Base-by-base conservation (phyloP, 148 eudicot genomes). In the Vaccinium vitisidaea region DNA sequence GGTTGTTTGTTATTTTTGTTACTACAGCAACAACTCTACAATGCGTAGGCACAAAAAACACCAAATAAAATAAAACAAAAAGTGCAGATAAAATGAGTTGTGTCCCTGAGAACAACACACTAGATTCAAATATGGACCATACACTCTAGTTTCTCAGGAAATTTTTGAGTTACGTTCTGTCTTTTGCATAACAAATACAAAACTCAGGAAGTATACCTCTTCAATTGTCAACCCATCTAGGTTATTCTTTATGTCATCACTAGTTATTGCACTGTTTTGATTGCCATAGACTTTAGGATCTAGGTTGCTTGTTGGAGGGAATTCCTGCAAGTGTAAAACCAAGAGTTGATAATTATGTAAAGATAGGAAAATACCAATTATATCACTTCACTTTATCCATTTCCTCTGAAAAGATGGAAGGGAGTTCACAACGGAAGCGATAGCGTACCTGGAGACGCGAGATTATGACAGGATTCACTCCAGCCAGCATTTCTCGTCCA, bases 401-500 rank as follows among this genome's bases (percentile, higher is more conserved):
- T 73, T 27, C 23, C 77, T 73, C 0, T 73, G 77, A 15, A 69
- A 73, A 73, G 49, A 14, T 6, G 23, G n/a, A 73, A 36, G 16
- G 50, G 36, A 36, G 21, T 73, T 36, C 0, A 52, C 49, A 69
- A 69, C 0, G 2, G 32, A 75, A 65, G 25, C 39, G 48, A 15
- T 77, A 80, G 15, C 27, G 80, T 83, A 94, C 96, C 85, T 90
- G 87, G 58, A 94, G 93, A 74, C 92, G 88, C 10, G 87, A 81
- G 80, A 94, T 91, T 54, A 86, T 53, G 83, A 93, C 75, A 85
- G 98, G 98, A 84, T 93, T 90, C 25, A 93, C 77, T 63, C 94
- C 98, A 16, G 98, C 98, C 80, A 93, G 85, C 94, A 93, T 90
- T 89, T 94, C 98, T 88, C 96, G 88, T 19, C 90, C 93, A 88